Conservation (phyloP, 2,329 filamentous ascomycete species). For the Colletotrichum sp. region DNA sequence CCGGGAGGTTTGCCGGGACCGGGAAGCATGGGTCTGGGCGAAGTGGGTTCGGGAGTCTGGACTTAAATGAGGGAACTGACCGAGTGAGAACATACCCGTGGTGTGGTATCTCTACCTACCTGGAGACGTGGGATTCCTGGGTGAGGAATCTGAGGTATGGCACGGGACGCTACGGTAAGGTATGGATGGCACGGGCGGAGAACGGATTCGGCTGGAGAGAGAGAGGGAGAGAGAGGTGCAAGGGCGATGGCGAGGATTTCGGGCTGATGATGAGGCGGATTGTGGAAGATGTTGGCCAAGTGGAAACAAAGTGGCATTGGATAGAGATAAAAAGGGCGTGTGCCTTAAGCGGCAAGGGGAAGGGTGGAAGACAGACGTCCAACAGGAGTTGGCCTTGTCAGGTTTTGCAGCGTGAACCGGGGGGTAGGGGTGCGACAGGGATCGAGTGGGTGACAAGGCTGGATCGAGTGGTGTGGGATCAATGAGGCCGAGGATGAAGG, state of each 20-base stretch:
- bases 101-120: not conserved
- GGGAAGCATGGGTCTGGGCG: not conserved
- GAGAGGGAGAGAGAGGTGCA: not conserved
- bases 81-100: not conserved
- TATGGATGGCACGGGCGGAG: not conserved
- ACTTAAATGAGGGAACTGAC: not conserved
- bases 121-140: not conserved
- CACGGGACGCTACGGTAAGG: not conserved
- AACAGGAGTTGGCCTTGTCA: not conserved
- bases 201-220: not conserved
- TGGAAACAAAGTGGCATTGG: not conserved
- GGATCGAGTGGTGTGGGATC: not conserved
- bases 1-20: slow-evolving; percentile 2
- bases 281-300: not conserved
- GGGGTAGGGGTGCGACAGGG: not conserved
- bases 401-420: not conserved
- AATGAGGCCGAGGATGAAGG: not conserved
- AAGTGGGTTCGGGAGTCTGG: not conserved
- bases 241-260: not conserved
- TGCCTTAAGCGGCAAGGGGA: not conserved
- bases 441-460: not conserved
- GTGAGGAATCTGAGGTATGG: not conserved
- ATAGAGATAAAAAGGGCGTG: not conserved
- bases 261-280: not conserved
- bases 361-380: not conserved